Conservation (phyloP, 768 basidiomycete species). For the Leucocoprinus leucothites region DNA sequence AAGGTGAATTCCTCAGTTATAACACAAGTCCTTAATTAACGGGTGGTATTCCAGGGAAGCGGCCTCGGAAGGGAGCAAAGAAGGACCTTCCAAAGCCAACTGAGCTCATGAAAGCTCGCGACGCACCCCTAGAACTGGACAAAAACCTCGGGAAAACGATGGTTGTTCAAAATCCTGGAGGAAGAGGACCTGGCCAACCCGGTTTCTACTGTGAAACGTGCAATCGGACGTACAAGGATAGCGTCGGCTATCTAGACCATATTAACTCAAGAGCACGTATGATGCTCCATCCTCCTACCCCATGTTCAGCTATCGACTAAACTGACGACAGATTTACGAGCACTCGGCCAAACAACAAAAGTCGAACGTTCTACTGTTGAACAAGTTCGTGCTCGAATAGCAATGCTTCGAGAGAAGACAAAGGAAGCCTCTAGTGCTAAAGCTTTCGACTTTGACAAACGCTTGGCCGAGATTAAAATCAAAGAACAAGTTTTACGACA, state of each 20-base stretch:
- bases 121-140: slow-evolving; percentile 81
- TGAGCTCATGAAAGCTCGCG: slow-evolving; percentile 88
- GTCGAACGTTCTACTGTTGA: slow-evolving; percentile 86
- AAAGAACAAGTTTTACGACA: slow-evolving; percentile 66
- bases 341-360: slow-evolving; percentile 93
- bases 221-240: slow-evolving; percentile 90
- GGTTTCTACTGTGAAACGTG: slow-evolving; percentile 95
- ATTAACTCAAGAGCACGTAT: slow-evolving; percentile 91
- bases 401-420: slow-evolving; percentile 81
- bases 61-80: slow-evolving; percentile 62
- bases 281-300: slow-evolving; percentile 28
- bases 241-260: slow-evolving; percentile 91
- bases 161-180: slow-evolving; percentile 84
- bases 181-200: slow-evolving; percentile 84
- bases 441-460: slow-evolving; percentile 91
- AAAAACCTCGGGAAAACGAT: slow-evolving; percentile 95
- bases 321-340: slow-evolving; percentile 69
- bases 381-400: slow-evolving; percentile 92
- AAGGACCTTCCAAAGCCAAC: slow-evolving; percentile 92
- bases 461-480: slow-evolving; percentile 77
- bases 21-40: slow-evolving; percentile 1
- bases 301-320: slow-evolving; percentile 1
- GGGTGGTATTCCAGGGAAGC: slow-evolving; percentile 60
- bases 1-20: slow-evolving; percentile 47
- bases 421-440: slow-evolving; percentile 80